Conservation (phyloP, 2,329 filamentous ascomycete genomes). For the Aureobasidium melanogenum region DNA sequence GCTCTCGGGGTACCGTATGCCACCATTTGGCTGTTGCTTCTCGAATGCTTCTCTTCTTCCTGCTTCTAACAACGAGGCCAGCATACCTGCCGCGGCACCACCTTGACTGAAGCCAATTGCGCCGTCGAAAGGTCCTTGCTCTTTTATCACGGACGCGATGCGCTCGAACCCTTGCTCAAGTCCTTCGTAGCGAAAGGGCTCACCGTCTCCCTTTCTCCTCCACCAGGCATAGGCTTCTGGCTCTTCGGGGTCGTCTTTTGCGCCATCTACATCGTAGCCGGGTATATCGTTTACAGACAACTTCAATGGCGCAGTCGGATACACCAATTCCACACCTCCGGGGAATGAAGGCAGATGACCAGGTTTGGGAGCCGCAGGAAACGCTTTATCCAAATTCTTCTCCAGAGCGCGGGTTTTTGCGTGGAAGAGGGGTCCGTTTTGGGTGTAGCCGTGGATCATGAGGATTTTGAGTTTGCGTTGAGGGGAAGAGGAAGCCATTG, state of each 20-base stretch:
- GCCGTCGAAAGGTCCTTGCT: slow-evolving; percentile 63
- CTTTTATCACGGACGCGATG: slow-evolving; percentile 53
- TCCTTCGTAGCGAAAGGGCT: slow-evolving; percentile 51
- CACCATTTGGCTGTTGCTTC: slow-evolving; percentile 26
- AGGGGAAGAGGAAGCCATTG: not conserved
- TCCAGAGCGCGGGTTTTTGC: slow-evolving; percentile 81
- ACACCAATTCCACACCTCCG: slow-evolving; percentile 36
- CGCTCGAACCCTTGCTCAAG: slow-evolving; percentile 58
- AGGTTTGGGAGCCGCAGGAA: slow-evolving; percentile 51
- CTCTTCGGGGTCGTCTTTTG: slow-evolving; percentile 28
- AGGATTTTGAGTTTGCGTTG: slow-evolving; percentile 34
- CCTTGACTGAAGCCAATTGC: slow-evolving; percentile 80
- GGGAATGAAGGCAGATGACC: slow-evolving; percentile 25
- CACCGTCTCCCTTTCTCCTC: slow-evolving; percentile 54
- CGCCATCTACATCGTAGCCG: slow-evolving; percentile 47
- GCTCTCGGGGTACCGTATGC: slow-evolving; percentile 44
- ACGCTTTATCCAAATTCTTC: slow-evolving; percentile 67
- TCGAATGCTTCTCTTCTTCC: slow-evolving; percentile 42
- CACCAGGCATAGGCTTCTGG: slow-evolving; percentile 74
- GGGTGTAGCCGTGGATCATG: slow-evolving; percentile 67
- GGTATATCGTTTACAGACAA: slow-evolving; percentile 39
- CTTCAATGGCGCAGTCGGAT: slow-evolving; percentile 37
- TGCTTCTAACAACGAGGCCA: slow-evolving; percentile 62
- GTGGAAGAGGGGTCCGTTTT: slow-evolving; percentile 77
- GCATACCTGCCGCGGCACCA: slow-evolving; percentile 60